Base-by-base conservation (phyloP, 169 alveolate genomes). In the Ichthyophthirius multifiliis region DNA sequence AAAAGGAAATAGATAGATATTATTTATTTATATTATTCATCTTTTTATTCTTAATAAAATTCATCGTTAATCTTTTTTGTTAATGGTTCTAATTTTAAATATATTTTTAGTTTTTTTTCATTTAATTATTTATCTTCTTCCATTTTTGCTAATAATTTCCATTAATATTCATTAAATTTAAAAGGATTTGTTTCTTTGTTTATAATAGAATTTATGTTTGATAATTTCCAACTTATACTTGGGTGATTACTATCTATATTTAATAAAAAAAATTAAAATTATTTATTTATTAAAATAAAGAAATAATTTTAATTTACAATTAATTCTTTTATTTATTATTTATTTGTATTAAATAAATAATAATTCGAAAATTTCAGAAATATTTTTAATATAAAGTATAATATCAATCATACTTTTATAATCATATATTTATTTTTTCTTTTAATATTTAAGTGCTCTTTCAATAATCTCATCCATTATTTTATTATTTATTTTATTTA, bases 121-220 rank as follows among this genome's bases (percentile, higher is more conserved):
- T 30, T 67, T 12, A 34, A 5, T n/a, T n/a, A n/a, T 18, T 37
- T 67, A 39, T 34, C 65, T 15, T 81, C 86, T 43, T 81, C 86
- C 86, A 81, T 81, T 35, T 81, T 81, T 1, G 86, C 86, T 1
- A 73, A 81, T 30, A 81, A 43, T 43, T 81, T 81, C 86, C 86
- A 81, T 48, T 76, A 31, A 18, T 71, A 81, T 41, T 81, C 86
- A 15, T 76, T 71, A 44, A 81, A 81, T 81, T 81, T 81, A 37
- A 81, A 81, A 18, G 76, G 71, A 47, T 81, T 47, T 12, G 86
- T 81, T 41, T 81, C 86, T 55, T 81, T 81, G 62, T 81, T 73
- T 3, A 81, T 71, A 9, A 81, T 81, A 5, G 86, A 81, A 20
- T 76, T 43, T 15, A 81, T 44, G 62, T 81, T 81, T 6, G 86